Conservation (phyloP, 1,284 basidiomycete species). For the Salmacisia buchloeana region DNA sequence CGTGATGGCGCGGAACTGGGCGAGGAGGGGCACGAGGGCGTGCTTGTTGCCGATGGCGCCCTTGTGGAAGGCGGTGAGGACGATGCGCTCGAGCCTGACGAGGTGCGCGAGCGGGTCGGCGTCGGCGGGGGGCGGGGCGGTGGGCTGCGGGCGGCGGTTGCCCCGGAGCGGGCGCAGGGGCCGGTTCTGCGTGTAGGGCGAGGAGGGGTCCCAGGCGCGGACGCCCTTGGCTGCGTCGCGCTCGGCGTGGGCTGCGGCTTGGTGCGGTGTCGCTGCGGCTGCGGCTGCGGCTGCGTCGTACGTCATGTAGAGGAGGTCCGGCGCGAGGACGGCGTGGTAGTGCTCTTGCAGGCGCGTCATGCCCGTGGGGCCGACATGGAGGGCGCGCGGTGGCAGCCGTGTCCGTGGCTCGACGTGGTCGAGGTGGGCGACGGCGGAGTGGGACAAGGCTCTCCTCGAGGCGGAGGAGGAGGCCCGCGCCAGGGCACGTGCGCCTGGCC, state of each 20-base stretch:
- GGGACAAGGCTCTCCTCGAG: not conserved
- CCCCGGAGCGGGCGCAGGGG: slow-evolving; percentile 66
- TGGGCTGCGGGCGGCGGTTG: slow-evolving; percentile 50
- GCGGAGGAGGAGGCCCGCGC: no score
- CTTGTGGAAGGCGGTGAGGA: slow-evolving; percentile 50
- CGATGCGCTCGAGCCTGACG: slow-evolving; percentile 74
- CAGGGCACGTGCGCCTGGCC: no score
- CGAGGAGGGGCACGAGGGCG: slow-evolving; percentile 74
- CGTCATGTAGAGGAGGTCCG: slow-evolving; percentile 90
- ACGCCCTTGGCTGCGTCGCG: slow-evolving; percentile 32
- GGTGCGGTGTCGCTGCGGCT: not conserved
- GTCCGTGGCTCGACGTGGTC: slow-evolving; percentile 23
- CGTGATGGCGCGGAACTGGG: slow-evolving; percentile 78
- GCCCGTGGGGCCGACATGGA: slow-evolving; percentile 59
- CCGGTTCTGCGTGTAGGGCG: slow-evolving; percentile 73
- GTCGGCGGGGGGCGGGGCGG: slow-evolving; percentile 23
- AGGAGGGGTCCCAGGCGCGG: slow-evolving; percentile 67
- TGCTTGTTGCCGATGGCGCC: slow-evolving; percentile 66
- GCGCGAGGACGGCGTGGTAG: slow-evolving; percentile 74
- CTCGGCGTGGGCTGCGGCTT: not conserved
- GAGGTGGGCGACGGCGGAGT: not conserved
- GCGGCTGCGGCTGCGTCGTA: slow-evolving; percentile 61
- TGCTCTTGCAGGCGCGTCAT: slow-evolving; percentile 74
- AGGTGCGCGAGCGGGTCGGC: slow-evolving; percentile 27
- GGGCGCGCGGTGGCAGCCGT: slow-evolving; percentile 25